Base-by-base conservation (phyloP, 2,329 filamentous ascomycete species). In the Proliferodiscus dingleyae region DNA sequence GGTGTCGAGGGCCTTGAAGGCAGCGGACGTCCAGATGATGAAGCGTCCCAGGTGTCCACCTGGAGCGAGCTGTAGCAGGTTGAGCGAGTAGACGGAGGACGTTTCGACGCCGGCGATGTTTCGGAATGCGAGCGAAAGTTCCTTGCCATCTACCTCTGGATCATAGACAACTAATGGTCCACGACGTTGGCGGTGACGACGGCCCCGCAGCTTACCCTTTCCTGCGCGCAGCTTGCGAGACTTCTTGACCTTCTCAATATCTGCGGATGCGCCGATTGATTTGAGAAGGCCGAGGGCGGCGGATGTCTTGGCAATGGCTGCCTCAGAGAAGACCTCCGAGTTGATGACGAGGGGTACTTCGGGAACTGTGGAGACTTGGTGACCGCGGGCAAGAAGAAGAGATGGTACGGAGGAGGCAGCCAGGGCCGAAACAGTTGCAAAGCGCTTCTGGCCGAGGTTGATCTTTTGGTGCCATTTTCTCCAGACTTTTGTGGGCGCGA, bases 381-480 rank as follows among this genome's bases (percentile, higher is more conserved):
- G 93, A 65, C 93, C 94, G 70, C 94, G 93, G 71, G 93, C 93
- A 69, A 96, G 80, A 65, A 98, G 85, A 63, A 98, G 90, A 66
- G 93, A 86, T 66, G 90, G 85, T 68, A 90, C 89, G 64, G 91
- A 91, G 61, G 93, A 96, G 65, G 93, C 93, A 74, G 93, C 93
- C 66, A 98, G 81, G 68, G 93, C 93, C 66, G 93, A 98, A 71
- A 89, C 89, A 67, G 89, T 95, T 74, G 93, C 93, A 73, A 96
- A 98, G 67, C 93, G 93, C 88, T 93, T 95, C 83, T 98, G 93
- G 74, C 87, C 87, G 74, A 94, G 83, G 83, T 95, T 95, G 83
- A 98, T 83, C 89, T 97, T 97, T 81, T 96, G 82, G 82, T 98
- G 93, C 94, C 93, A 98, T 81, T 95, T 96, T 73, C 93, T 83